A percentile compares a stretch with the other conserved stretches of the same genome.
These are phyloP conservation scores for Pseudozyma thailandica DNA, from an alignment of 1,284 basidiomycete species.

Conservation along the genomic window DNA sequence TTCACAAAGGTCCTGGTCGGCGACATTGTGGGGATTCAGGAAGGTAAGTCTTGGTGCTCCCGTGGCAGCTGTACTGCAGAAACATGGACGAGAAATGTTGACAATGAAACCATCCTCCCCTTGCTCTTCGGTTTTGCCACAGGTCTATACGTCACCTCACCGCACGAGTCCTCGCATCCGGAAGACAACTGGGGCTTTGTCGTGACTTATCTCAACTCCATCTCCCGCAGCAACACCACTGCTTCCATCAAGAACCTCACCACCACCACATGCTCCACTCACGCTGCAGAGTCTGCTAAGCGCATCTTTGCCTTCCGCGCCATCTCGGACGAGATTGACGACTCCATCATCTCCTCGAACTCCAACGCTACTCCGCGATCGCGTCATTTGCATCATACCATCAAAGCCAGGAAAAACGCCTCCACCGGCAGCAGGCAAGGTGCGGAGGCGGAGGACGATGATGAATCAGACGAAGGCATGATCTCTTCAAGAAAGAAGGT, in stretches of 20 bases:
- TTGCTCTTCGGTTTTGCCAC: background rate
- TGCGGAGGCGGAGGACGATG: conserved; percentile 11
- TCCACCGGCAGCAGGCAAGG: background rate
- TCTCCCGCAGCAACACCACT: conserved; percentile 44
- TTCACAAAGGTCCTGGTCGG: conserved; percentile 79
- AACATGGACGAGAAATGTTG: too few species aligned
- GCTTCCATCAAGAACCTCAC: conserved; percentile 52
- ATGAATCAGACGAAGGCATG: conserved; percentile 15
- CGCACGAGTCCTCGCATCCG: conserved; percentile 56
- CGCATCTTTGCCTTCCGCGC: conserved; percentile 58
- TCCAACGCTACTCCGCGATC: conserved; percentile 13
- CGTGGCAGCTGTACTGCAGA: background rate
- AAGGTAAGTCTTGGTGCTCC: conserved; percentile 71
- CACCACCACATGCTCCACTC: conserved; percentile 8
- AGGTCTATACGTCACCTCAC: conserved; percentile 53
- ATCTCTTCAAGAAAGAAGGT: conserved; percentile 75
- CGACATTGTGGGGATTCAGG: conserved; percentile 82
- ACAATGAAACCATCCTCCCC: too few species aligned
- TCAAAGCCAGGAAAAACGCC: conserved; percentile 2
- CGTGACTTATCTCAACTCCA: conserved; percentile 45
- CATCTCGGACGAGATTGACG: conserved; percentile 51
- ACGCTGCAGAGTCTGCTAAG: conserved; percentile 6
- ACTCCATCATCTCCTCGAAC: background rate
- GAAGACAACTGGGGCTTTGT: conserved; percentile 64
- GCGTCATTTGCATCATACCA: conserved; percentile 31